Evolutionary conservation across 495 filamentous ascomycete genomes (phyloP).

Genomic region (Trichocladium uniseriatum): DNA sequence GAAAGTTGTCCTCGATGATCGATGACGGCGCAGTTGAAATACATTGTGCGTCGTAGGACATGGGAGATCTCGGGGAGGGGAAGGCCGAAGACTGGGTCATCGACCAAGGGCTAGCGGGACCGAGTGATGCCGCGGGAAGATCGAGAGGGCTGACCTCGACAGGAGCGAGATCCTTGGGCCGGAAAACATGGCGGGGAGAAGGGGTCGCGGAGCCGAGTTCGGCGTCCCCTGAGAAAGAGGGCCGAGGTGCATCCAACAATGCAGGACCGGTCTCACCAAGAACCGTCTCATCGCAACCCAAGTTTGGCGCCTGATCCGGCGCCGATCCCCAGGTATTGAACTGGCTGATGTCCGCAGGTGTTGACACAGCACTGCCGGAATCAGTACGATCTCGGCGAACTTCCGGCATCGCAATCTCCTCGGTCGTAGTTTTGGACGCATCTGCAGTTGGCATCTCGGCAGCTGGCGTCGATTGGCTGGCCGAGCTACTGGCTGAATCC

Average conservation of each 20-base stretch:
- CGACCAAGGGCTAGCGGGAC: slow-evolving; percentile 46
- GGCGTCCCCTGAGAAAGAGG: not conserved
- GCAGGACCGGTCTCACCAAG: not conserved
- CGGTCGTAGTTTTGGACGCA: slow-evolving; percentile 3
- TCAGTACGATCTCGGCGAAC: not conserved
- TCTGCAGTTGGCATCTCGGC: slow-evolving; percentile 13
- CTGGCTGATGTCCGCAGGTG: not conserved
- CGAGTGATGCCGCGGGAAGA: slow-evolving; percentile 34
- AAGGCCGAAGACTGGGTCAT: slow-evolving; percentile 45
- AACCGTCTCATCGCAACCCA: not conserved
- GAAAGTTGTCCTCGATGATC: slow-evolving; percentile 57
- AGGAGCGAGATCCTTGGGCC: slow-evolving; percentile 47
- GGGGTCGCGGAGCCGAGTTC: slow-evolving; percentile 45
- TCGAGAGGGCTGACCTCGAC: slow-evolving; percentile 40
- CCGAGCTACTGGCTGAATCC: slow-evolving; percentile 17
- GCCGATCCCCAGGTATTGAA: not conserved
- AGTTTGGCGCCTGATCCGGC: not conserved
- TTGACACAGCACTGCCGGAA: not conserved
- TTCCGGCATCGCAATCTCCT: not conserved
- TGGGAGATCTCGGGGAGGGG: slow-evolving; percentile 48
- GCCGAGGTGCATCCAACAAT: not conserved
- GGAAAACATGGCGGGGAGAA: slow-evolving; percentile 45
- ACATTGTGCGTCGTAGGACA: slow-evolving; percentile 61
- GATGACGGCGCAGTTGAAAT: slow-evolving; percentile 64
- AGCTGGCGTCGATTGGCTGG: slow-evolving; percentile 22